Evolutionary conservation across 2,329 filamentous ascomycete species (phyloP), one percentile per base, ranked within the genome.

Genomic region (Sclerotinia minor): DNA sequence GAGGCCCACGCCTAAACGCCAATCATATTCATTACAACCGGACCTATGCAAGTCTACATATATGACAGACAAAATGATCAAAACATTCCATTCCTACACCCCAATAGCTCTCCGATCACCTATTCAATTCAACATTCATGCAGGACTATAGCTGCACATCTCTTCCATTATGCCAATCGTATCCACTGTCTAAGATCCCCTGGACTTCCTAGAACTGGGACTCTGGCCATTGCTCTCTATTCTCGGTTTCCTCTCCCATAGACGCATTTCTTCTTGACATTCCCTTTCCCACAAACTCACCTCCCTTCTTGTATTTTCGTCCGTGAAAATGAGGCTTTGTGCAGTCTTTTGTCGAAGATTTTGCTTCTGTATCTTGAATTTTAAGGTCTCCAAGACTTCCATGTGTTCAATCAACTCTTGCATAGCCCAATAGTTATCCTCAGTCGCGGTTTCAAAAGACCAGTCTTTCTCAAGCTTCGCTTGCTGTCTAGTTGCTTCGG

Each of bases 191-290:
- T 38, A 4, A 21, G 15, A 49, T 17, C 6, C 11, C 26, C 8
- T 13, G 4, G 15, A 11, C 29, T 24, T 15, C 45, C 13, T 5
- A 2, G 45, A 19, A 26, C 5, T 11, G 5, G 8, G 3, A 15
- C 29, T 26, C 9, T 61, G 13, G 19, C 13, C 21, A 11, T 24
- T 13, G 1, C 38, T 26, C 21, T 26, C 45, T 50, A 35, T 47
- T 63, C 21, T 29, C 15, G 59, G 13, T 11, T 52, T 26, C 5
- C 32, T 63, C n/a, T 63, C 59, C 59, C 59, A 63, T n/a, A 63
- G 38, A 15, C 59, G 32, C 32, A 63, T 63, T 19, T 50, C 45
- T 38, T 41, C 59, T 50, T 32, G 32, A 5, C 45, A 32, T 21
- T 50, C 45, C 15, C n/a, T 63, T 47, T 38, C 29, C 59, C 59